Evolutionary conservation across 148 eudicot species (phyloP), one percentile per base, ranked within the genome.

Genomic region (Diospyros kaki): DNA sequence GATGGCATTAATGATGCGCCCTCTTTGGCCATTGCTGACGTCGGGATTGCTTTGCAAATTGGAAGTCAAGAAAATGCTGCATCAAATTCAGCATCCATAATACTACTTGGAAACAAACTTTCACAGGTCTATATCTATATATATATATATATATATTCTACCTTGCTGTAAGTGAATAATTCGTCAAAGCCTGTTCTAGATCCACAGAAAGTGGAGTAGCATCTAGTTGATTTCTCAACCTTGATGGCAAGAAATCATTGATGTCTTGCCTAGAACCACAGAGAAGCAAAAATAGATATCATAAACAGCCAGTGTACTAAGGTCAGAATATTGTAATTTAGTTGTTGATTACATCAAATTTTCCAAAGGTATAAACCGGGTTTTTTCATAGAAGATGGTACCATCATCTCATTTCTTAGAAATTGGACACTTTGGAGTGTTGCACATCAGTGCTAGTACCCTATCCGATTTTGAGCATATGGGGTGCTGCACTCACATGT

Each of bases 1-100:
- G 98, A 94, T 84, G 98, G 97, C 17, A 91, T 94, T 74, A 94
- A 94, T 64, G 98, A 92, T 79, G 98, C 98, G 58, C 98, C 98
- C 10, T 88, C 98, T 77, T 85, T 94, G 82, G 97, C 98, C 64
- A 90, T 84, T 76, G 98, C 98, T 52, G 95, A 94, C 83, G 98
- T 94, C 65, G 98, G 98, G 52, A 90, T 94, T 45, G 97, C 98
- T 75, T 78, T 94, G 87, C 91, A 82, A 86, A 87, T 87, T 80
- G 97, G 82, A 68, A 79, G 85, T 51, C 95, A 87, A 75, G 97
- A 94, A 83, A 94, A 87, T 85, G 98, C 97, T 85, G 98, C 98
- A 56, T 94, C 98, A 68, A 92, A 94, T 78, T 87, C 98, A 69
- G 98, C 98, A 78, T 91, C 98, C 42, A 86, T 94, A 63, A 89